These are phyloP conservation scores for Diversispora eburnea DNA, from an alignment of 192 early-diverging fungal species.

Conservation along the genomic window DNA sequence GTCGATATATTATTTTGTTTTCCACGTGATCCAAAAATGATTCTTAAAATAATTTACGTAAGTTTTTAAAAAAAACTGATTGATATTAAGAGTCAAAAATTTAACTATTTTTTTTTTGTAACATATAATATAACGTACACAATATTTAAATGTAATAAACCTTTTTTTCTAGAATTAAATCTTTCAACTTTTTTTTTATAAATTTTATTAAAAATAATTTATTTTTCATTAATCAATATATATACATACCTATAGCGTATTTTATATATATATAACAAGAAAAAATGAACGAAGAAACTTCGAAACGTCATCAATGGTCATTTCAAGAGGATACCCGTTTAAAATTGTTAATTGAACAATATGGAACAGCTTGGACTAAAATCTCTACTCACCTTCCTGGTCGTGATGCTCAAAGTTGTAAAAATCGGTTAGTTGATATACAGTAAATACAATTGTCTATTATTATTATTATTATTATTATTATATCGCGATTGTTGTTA, in stretches of 20 bases:
- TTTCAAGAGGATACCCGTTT: not conserved
- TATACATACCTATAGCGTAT: not conserved
- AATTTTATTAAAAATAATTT: no score
- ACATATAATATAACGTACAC: no score
- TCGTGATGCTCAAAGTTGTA: conserved; percentile 1
- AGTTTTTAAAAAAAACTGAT: no score
- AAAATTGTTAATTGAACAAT: not conserved
- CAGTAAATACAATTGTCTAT: not conserved
- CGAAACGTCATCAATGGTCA: not conserved
- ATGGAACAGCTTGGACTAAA: not conserved
- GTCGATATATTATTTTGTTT: no score
- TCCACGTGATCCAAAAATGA: no score
- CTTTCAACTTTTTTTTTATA: no score
- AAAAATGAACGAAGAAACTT: not conserved
- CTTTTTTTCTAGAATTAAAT: no score
- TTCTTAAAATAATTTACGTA: no score
- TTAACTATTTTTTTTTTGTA: no score
- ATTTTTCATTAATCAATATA: no score
- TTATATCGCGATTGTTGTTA: not conserved
- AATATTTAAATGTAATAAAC: no score
- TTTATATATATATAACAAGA: not conserved
- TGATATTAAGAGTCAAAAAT: no score
- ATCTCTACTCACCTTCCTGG: not conserved
- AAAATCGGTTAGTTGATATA: not conserved
- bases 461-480: not conserved